phyloP scores from a whole-genome alignment of 805 yeast genomes.

The Yamadazyma tumulicola region DNA sequence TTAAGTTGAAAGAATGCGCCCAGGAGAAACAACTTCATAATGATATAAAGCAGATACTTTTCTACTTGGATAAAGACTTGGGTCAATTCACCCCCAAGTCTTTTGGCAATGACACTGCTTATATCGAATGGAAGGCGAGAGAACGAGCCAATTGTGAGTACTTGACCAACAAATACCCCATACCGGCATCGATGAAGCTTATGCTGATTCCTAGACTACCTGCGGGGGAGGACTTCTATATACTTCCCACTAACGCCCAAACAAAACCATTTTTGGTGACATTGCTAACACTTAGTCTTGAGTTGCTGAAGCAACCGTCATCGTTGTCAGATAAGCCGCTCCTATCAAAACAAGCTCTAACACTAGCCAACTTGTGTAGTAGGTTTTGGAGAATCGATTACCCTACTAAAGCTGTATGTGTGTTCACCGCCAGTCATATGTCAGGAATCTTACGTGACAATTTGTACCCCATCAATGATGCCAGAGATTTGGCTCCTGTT shows the following conservation, averaged over 20 bases:
- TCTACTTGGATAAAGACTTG: conserved; percentile 34
- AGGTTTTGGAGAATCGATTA: conserved; percentile 58
- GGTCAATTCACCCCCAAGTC: conserved; percentile 34
- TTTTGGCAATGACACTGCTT: conserved; percentile 22
- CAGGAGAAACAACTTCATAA: conserved; percentile 37
- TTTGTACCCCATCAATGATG: conserved; percentile 11
- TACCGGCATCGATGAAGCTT: conserved; percentile 30
- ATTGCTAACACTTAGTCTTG: conserved; percentile 41
- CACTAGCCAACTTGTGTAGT: conserved; percentile 43
- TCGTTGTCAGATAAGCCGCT: conserved; percentile 16
- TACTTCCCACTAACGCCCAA: conserved; percentile 29
- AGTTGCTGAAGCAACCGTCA: too few species aligned
- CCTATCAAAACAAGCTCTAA: conserved; percentile 39
- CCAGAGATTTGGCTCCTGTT: conserved; percentile 28
- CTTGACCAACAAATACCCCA: conserved; percentile 25
- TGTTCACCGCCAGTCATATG: conserved; percentile 47
- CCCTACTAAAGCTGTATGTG: conserved; percentile 45
- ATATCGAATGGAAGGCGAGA: conserved; percentile 31
- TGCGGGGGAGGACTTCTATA: conserved; percentile 33
- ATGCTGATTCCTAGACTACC: conserved; percentile 31
- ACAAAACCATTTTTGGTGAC: conserved; percentile 38
- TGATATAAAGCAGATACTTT: conserved; percentile 31
- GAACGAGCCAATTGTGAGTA: conserved; percentile 21
- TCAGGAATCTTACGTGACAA: conserved; percentile 29
- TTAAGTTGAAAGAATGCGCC: conserved; percentile 36